Evolutionary conservation across 148 eudicot species (phyloP).

Genomic region (Cornus florida): DNA sequence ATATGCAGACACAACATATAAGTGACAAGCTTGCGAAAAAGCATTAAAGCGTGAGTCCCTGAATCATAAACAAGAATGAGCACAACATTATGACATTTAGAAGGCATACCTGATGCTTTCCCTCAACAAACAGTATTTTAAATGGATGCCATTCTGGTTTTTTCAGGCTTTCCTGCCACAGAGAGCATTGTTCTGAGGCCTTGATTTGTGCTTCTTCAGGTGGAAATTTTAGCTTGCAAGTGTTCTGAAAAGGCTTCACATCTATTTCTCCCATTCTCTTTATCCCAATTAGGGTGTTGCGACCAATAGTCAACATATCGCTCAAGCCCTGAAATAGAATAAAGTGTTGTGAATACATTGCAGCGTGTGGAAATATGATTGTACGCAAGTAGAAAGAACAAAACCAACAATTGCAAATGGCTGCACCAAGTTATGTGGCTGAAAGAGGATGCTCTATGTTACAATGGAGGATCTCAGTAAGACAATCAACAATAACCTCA

Average conservation of each 20-base stretch:
- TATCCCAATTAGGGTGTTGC: conserved; percentile 48
- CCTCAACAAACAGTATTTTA: conserved; percentile 35
- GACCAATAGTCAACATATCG: conserved; percentile 38
- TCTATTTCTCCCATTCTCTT: conserved; percentile 94
- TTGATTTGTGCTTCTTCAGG: conserved; percentile 56
- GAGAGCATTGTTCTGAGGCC: conserved; percentile 68
- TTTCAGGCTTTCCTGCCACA: conserved; percentile 83
- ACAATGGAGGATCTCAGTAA: no score
- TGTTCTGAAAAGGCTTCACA: conserved; percentile 49
- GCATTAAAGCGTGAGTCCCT: neutral
- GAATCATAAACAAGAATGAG: neutral
- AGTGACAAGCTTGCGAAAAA: neutral
- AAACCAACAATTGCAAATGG: neutral
- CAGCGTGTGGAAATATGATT: conserved; percentile 3
- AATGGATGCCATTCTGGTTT: conserved; percentile 82
- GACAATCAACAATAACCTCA: no score
- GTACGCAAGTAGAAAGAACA: neutral
- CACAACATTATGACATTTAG: neutral
- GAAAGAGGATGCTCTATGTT: neutral
- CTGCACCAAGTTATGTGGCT: neutral
- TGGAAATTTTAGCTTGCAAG: conserved; percentile 51
- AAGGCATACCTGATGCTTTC: conserved; percentile 48
- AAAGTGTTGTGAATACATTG: conserved; percentile 1
- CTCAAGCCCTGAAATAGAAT: conserved; percentile 50
- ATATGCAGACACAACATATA: no score